These are phyloP conservation scores for Cordyceps javanica DNA, from an alignment of 2,329 filamentous ascomycete species.

Conservation along the genomic window DNA sequence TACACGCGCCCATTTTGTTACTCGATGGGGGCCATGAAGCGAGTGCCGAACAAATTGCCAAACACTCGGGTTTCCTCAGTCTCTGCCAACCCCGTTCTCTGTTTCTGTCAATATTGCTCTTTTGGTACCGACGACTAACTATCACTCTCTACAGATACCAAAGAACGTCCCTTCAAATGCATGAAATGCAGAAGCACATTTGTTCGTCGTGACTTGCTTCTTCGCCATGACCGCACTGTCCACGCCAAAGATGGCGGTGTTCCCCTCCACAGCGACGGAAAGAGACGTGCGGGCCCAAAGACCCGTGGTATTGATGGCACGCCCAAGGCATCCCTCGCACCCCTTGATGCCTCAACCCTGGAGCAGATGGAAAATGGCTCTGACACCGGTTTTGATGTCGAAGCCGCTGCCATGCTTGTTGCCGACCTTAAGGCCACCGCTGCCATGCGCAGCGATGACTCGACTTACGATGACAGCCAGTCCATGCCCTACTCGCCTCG, in stretches of 20 bases:
- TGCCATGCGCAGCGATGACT: constrained; percentile 54
- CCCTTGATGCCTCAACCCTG: constrained; percentile 76
- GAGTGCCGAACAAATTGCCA: neutral
- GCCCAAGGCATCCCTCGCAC: constrained; percentile 67
- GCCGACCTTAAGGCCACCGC: constrained; percentile 89
- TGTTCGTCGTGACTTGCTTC: constrained; percentile 89
- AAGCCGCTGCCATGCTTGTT: constrained; percentile 97
- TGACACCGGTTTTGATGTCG: constrained; percentile 89
- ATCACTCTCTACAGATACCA: constrained; percentile 67
- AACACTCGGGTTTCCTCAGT: too few relatives aligned
- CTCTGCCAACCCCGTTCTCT: too few relatives aligned
- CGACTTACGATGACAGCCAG: constrained; percentile 49
- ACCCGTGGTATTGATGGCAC: constrained; percentile 56
- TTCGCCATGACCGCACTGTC: constrained; percentile 95
- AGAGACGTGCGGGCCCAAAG: constrained; percentile 72
- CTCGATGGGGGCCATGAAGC: neutral
- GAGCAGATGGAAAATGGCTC: constrained; percentile 90
- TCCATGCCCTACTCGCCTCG: constrained; percentile 69
- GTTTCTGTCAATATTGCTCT: too few relatives aligned
- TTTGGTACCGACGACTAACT: too few relatives aligned
- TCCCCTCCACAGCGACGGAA: constrained; percentile 88
- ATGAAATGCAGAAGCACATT: constrained; percentile 98
- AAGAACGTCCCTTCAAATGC: constrained; percentile 98
- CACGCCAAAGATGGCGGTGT: constrained; percentile 97
- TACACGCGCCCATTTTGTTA: neutral